These are phyloP conservation scores for Heliocybe sulcata DNA, from an alignment of 1,284 basidiomycete genomes.

Conservation along the genomic window DNA sequence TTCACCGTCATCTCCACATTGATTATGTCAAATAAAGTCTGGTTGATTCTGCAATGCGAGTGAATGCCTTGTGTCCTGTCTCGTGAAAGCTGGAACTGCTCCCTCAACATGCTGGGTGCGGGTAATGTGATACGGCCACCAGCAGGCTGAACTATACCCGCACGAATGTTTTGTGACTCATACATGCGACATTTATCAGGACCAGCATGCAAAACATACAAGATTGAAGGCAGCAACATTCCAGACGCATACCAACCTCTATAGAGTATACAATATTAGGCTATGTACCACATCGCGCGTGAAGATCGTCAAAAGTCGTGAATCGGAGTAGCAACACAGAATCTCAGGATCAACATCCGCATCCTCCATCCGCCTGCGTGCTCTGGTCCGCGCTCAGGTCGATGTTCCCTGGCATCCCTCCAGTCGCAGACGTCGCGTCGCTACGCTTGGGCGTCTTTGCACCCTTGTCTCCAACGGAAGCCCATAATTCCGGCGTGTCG, in stretches of 20 bases:
- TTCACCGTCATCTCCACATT: too few species aligned
- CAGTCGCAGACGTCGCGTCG: background rate
- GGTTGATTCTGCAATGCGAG: too few species aligned
- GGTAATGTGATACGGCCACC: too few species aligned
- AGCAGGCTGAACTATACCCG: too few species aligned
- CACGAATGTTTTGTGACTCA: too few species aligned
- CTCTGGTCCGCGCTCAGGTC: background rate
- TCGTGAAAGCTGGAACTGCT: too few species aligned
- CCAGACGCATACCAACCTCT: background rate
- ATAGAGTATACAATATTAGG: background rate
- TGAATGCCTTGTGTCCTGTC: too few species aligned
- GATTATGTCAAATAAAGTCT: too few species aligned
- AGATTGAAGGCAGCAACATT: too few species aligned
- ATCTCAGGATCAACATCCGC: background rate
- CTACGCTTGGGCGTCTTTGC: background rate
- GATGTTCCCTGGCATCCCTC: background rate
- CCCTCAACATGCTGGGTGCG: too few species aligned
- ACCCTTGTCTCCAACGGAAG: background rate
- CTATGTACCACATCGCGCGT: background rate
- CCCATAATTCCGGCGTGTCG: conserved; percentile 67
- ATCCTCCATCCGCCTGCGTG: background rate
- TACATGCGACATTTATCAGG: too few species aligned
- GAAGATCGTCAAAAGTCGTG: background rate
- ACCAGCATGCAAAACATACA: too few species aligned
- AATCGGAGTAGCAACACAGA: background rate